Evolutionary conservation across 2,329 filamentous ascomycete species (phyloP), one percentile per base, ranked within the genome.

Genomic region (Trichoderma sp.): DNA sequence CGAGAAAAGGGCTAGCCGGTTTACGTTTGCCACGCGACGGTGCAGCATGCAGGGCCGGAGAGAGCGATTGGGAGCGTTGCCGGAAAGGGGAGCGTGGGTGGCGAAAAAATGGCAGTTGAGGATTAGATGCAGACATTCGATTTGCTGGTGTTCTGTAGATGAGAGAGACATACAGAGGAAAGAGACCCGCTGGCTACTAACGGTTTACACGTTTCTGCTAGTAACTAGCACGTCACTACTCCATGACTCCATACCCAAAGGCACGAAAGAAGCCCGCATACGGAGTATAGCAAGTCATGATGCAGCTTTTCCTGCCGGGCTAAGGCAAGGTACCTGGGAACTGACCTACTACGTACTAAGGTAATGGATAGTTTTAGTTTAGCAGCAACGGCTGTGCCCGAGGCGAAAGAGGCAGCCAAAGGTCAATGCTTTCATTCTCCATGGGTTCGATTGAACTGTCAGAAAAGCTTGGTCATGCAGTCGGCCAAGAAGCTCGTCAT

Each of bases 371-470:
- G 41, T 8, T 9, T n/a, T 45, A 35, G 31, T 29, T 12, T 35
- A 35, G 60, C 50, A 21, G 33, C 33, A 59, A 60, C 67, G 35
- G 33, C 24, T 38, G 33, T 62, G 53, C 53, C 67, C 33, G 35
- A 27, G 33, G 24, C 33, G 56, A 29, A 71, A 62, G 67, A 71
- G 67, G 67, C 67, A 71, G 67, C 67, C 67, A 62, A 62, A 59
- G 16, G 56, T 21, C 18, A 29, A 12, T 33, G 9, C 21, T 12
- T n/a, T n/a, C 41, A 2, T n/a, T n/a, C 50, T 21, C 50, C 50
- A 56, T 56, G 50, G 50, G 5, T 21, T 56, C 50, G 21, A 56
- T 53, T 53, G 11, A 56, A 56, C 50, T 9, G 45, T 21, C 18
- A 21, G 18, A 18, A 41, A 18, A 41, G 38, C 38, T 18, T 45